Conservation (phyloP, 2,329 filamentous ascomycete genomes). For the Epichloe sp. region DNA sequence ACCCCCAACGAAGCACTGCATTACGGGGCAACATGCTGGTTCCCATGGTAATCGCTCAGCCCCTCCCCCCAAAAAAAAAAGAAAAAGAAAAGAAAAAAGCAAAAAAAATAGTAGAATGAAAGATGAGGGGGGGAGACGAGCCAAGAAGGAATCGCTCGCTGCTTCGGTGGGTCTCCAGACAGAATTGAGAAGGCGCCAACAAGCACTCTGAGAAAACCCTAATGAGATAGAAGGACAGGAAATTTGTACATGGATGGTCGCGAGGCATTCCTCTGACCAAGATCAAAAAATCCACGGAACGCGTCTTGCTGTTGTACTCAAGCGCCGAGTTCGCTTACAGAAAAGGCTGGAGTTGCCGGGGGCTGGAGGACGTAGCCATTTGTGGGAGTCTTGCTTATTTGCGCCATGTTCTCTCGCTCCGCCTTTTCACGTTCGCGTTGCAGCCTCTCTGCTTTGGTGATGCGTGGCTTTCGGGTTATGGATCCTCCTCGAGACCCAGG, state of each 20-base stretch:
- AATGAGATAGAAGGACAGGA: background rate
- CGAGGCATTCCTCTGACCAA: background rate
- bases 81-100: background rate
- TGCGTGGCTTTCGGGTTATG: constrained; percentile 66
- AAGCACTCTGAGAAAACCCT: no score
- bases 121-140: background rate
- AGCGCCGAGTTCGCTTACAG: constrained; percentile 24
- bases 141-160: background rate
- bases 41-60: background rate
- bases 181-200: no score
- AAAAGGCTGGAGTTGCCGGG: constrained; percentile 24
- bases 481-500: constrained; percentile 65
- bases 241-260: background rate
- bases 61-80: background rate
- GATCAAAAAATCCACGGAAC: no score
- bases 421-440: constrained; percentile 71
- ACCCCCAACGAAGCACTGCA: background rate
- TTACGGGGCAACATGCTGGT: background rate
- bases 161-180: no score
- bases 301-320: constrained; percentile 7
- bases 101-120: background rate
- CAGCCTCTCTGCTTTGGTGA: constrained; percentile 75
- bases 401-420: constrained; percentile 47
- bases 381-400: constrained; percentile 24
- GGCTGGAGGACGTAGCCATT: constrained; percentile 25